phyloP scores from a whole-genome alignment of 2,329 filamentous ascomycete genomes.

The Paecilomyces formosus region DNA sequence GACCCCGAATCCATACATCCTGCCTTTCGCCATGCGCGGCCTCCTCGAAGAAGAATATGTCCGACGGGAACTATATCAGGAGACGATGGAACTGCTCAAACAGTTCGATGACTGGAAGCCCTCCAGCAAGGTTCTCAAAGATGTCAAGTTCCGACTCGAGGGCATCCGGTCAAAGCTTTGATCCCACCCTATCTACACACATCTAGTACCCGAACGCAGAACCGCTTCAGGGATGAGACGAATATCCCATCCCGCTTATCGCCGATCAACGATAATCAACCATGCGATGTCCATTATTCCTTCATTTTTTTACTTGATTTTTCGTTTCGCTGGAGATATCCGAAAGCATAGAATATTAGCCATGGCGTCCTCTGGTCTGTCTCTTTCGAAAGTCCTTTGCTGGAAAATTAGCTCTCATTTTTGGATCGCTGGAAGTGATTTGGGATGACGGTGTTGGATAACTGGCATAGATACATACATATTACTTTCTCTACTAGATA shows the following conservation, averaged over 20 bases:
- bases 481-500: background rate
- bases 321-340: background rate
- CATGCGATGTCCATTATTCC: background rate
- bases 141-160: constrained; percentile 91
- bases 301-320: background rate
- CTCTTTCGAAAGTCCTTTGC: background rate
- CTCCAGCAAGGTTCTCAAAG: constrained; percentile 79
- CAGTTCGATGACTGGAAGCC: constrained; percentile 96
- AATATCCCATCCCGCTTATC: background rate
- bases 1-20: constrained; percentile 70
- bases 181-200: background rate
- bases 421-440: background rate
- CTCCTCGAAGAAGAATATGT: constrained; percentile 88
- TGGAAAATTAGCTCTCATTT: background rate
- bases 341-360: background rate
- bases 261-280: background rate
- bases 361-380: background rate
- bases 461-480: background rate
- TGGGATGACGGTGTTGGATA: background rate
- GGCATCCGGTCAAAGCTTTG: constrained; percentile 78
- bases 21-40: constrained; percentile 94
- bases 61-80: constrained; percentile 66
- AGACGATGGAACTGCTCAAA: constrained; percentile 70
- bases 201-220: background rate
- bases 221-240: background rate